Conservation (phyloP, 331 rosid species). For the Quercus tomentella region DNA sequence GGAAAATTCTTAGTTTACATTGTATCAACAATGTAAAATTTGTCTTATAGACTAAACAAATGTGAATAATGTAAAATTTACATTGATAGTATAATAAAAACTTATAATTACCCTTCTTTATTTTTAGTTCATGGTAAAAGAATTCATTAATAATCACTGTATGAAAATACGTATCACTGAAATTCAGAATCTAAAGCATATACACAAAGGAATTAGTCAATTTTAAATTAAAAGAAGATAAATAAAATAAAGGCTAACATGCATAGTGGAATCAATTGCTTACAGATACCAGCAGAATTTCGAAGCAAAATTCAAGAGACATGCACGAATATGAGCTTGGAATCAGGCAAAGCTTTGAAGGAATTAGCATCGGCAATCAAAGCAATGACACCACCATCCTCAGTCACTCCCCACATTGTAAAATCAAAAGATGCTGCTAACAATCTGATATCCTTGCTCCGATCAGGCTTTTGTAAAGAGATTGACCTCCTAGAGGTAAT, state of each 20-base stretch:
- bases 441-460: conserved; percentile 24
- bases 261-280: background rate
- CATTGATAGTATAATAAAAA: too few species aligned
- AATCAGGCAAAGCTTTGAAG: conserved; percentile 36
- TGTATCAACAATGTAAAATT: background rate
- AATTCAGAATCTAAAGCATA: too few species aligned
- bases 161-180: too few species aligned
- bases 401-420: conserved; percentile 25
- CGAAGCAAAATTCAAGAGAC: conserved; percentile 36
- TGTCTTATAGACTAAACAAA: background rate
- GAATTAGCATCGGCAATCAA: conserved; percentile 32
- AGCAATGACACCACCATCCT: conserved; percentile 27
- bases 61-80: too few species aligned
- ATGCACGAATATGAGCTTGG: conserved; percentile 38
- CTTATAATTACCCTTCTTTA: too few species aligned
- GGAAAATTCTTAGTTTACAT: too few species aligned
- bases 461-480: conserved; percentile 20
- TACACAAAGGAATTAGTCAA: too few species aligned
- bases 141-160: too few species aligned
- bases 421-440: conserved; percentile 32
- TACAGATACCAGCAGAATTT: conserved; percentile 22
- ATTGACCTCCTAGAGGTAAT: conserved; percentile 23
- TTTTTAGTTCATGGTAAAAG: too few species aligned
- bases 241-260: background rate
- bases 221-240: too few species aligned